Percentiles rank a stretch among this genome's conserved stretches.
Evolutionary conservation across 768 basidiomycete genomes (phyloP).

Genomic region (Imleria badia): DNA sequence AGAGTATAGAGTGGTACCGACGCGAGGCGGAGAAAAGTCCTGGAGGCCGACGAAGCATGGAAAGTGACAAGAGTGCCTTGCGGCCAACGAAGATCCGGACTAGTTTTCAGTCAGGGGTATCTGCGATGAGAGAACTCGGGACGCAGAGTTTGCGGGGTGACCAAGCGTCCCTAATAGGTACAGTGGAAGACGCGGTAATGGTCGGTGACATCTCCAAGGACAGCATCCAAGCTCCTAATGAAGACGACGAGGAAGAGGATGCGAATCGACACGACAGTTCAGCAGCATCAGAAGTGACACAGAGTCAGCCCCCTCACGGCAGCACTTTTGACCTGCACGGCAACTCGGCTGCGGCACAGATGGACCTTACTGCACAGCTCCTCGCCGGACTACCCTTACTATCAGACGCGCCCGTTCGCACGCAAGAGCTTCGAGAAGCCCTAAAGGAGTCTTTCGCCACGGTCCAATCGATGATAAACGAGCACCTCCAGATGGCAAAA

Average conservation of each 20-base stretch:
- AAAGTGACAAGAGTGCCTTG: slow-evolving; percentile 46
- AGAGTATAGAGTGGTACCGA: slow-evolving; percentile 71
- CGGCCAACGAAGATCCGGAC: slow-evolving; percentile 30
- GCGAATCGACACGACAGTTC: slow-evolving; percentile 45
- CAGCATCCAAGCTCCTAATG: slow-evolving; percentile 27
- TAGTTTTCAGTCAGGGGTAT: slow-evolving; percentile 32
- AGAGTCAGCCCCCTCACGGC: slow-evolving; percentile 54
- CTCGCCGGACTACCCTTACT: slow-evolving; percentile 46
- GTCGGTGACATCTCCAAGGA: slow-evolving; percentile 13
- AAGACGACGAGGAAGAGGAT: slow-evolving; percentile 29
- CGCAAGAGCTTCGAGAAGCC: slow-evolving; percentile 43
- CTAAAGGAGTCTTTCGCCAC: slow-evolving; percentile 59
- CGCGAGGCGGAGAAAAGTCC: slow-evolving; percentile 36
- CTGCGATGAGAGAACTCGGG: slow-evolving; percentile 24
- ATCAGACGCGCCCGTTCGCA: slow-evolving; percentile 26
- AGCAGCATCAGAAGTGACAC: slow-evolving; percentile 43
- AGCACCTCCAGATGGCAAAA: slow-evolving; percentile 66
- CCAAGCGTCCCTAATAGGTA: slow-evolving; percentile 25
- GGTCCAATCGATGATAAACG: slow-evolving; percentile 58
- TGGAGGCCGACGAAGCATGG: slow-evolving; percentile 40
- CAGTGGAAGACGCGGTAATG: slow-evolving; percentile 11
- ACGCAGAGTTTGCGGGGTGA: slow-evolving; percentile 25
- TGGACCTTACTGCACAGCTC: slow-evolving; percentile 73
- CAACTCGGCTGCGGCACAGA: slow-evolving; percentile 68
- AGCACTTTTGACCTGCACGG: slow-evolving; percentile 62